Evolutionary conservation across 495 filamentous ascomycete genomes (phyloP).

Genomic region (Annulohypoxylon maeteangense): DNA sequence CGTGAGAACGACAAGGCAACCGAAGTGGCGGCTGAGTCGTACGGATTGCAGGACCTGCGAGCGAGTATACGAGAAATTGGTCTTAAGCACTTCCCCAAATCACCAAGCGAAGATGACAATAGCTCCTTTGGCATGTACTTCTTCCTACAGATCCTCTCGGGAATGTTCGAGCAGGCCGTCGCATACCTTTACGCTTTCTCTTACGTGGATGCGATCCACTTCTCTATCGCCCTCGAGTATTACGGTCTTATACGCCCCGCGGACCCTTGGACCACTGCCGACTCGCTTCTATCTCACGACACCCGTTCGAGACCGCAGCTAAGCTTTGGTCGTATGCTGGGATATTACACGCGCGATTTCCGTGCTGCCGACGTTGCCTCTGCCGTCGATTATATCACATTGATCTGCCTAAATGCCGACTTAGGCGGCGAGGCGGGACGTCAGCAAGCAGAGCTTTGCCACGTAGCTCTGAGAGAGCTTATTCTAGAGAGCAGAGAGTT

Average conservation of each 20-base stretch:
- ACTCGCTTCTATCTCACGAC: slow-evolving; percentile 74
- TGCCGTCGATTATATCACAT: slow-evolving; percentile 90
- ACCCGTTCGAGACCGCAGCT: slow-evolving; percentile 87
- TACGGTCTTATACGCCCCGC: slow-evolving; percentile 91
- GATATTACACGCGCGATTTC: slow-evolving; percentile 96
- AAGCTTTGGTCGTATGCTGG: slow-evolving; percentile 92
- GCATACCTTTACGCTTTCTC: slow-evolving; percentile 88
- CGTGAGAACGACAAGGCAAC: slow-evolving; percentile 84
- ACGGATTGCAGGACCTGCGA: slow-evolving; percentile 87
- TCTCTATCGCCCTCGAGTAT: slow-evolving; percentile 87
- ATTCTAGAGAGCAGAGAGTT: slow-evolving; percentile 95
- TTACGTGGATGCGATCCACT: slow-evolving; percentile 93
- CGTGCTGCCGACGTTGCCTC: slow-evolving; percentile 84
- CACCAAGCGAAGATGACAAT: slow-evolving; percentile 71
- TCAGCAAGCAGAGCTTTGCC: slow-evolving; percentile 82
- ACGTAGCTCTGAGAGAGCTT: slow-evolving; percentile 94
- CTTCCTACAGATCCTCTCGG: slow-evolving; percentile 86
- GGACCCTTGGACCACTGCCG: slow-evolving; percentile 72
- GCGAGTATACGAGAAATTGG: slow-evolving; percentile 88
- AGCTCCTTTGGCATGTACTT: slow-evolving; percentile 91
- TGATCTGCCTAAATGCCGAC: slow-evolving; percentile 94
- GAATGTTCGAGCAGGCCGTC: slow-evolving; percentile 95
- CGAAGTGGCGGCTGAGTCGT: slow-evolving; percentile 87
- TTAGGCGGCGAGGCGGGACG: slow-evolving; percentile 76
- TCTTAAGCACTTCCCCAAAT: slow-evolving; percentile 81